Percentiles rank a stretch among this genome's conserved stretches.
These are phyloP conservation scores for Ganoderma lucidum DNA, from an alignment of 1,284 basidiomycete genomes.

Conservation along the genomic window DNA sequence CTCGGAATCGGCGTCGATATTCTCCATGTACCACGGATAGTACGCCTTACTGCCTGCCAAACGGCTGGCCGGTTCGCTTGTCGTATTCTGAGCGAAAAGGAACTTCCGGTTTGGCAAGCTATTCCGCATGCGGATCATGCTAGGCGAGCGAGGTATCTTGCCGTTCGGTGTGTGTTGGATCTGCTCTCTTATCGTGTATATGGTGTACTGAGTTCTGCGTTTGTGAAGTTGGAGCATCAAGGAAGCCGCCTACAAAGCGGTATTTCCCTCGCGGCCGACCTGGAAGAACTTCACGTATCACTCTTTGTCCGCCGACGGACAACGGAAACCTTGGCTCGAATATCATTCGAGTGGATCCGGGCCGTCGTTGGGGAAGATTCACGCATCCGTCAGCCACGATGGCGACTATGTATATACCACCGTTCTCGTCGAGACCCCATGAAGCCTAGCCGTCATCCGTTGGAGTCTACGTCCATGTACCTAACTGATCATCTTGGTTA, in stretches of 20 bases:
- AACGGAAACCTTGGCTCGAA: slow-evolving; percentile 59
- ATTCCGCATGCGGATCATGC: slow-evolving; percentile 37
- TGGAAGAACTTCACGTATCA: slow-evolving; percentile 82
- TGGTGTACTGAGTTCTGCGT: not conserved
- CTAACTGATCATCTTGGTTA: not conserved
- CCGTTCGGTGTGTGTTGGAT: slow-evolving; percentile 66
- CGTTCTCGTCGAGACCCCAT: slow-evolving; percentile 65
- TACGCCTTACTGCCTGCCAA: slow-evolving; percentile 60
- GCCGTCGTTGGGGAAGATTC: slow-evolving; percentile 47
- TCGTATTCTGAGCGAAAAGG: slow-evolving; percentile 70
- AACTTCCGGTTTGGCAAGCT: slow-evolving; percentile 54
- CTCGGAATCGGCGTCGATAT: slow-evolving; percentile 85
- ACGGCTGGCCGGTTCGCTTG: slow-evolving; percentile 57
- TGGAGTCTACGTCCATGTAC: not conserved
- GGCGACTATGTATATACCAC: slow-evolving; percentile 83
- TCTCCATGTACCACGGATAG: slow-evolving; percentile 73
- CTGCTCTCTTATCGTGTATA: not conserved
- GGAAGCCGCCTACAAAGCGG: slow-evolving; percentile 91
- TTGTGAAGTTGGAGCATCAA: slow-evolving; percentile 80
- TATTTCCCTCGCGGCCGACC: slow-evolving; percentile 73
- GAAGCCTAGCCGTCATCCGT: not conserved
- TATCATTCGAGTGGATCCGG: slow-evolving; percentile 42
- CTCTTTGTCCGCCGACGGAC: slow-evolving; percentile 40
- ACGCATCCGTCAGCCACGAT: slow-evolving; percentile 85
- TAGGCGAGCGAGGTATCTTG: slow-evolving; percentile 57